phyloP scores from a whole-genome alignment of 805 yeast genomes.

The Saccharomycopsis schoenii region DNA sequence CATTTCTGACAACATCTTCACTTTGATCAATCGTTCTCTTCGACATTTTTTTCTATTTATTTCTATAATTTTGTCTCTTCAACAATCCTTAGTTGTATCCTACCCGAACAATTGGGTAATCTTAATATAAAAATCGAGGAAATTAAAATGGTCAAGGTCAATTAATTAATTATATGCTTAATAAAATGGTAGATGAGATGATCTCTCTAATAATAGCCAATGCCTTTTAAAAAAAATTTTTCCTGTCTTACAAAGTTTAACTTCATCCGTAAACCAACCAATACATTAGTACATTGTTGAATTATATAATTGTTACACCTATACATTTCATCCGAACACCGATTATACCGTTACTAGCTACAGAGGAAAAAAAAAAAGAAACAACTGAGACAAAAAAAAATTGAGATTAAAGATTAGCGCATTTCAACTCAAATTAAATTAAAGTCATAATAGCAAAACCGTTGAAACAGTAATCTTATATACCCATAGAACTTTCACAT shows the following conservation, averaged over 20 bases:
- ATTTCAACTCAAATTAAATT: background rate
- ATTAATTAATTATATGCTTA: too few species aligned
- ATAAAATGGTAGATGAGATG: background rate
- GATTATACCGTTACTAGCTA: background rate
- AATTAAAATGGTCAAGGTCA: too few species aligned
- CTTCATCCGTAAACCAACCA: background rate
- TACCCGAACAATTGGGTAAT: background rate
- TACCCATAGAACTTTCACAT: background rate
- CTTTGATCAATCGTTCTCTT: background rate
- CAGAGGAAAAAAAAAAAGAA: background rate
- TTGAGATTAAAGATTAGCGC: background rate
- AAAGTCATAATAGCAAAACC: background rate
- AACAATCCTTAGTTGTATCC: background rate
- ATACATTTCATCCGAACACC: background rate
- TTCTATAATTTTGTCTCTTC: background rate
- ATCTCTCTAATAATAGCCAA: background rate
- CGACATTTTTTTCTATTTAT: background rate
- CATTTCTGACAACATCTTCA: background rate
- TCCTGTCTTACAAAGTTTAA: background rate
- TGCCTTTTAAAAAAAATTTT: background rate
- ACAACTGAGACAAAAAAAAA: background rate
- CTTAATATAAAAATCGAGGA: too few species aligned
- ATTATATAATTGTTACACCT: background rate
- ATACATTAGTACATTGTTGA: background rate
- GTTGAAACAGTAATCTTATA: background rate